Evolutionary conservation across 2,329 filamentous ascomycete genomes (phyloP), one percentile per base, ranked within the genome.

Genomic region (Microdochium nivale): DNA sequence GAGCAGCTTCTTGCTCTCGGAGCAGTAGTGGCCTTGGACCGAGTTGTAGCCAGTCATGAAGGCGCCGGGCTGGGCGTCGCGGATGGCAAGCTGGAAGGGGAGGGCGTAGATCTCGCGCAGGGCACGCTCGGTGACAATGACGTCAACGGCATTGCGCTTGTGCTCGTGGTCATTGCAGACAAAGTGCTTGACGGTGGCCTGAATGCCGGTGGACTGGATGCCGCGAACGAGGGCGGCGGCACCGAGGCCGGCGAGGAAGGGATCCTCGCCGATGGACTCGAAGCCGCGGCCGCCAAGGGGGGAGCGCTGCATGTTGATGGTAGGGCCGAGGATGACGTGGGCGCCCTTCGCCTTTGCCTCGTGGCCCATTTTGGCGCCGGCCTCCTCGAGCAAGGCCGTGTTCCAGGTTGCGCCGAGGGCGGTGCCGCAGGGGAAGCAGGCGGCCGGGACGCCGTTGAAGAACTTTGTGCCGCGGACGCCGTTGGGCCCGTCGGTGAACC

Each of bases 401-500:
- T 84, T 80, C 62, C 78, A 84, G 24, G 80, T 83, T 3, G 80
- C 71, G 25, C 76, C 80, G 5, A 84, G 69, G 1, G 71, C 76
- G 0, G 79, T 80, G 23, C 78, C 79, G 54, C 79, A 82, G 11
- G 80, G 80, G 56, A 84, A 77, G 59, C 80, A 83, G n/a, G 80
- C 80, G 1, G 80, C 77, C 24, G 72, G 73, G 30, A 75, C 68
- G 50, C 83, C 81, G 57, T 83, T 80, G 67, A 87, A 87, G 72
- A 86, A 87, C 58, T 79, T 81, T 47, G 79, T 82, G 49, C 84
- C 84, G 56, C 85, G 75, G 32, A 85, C 78, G 49, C 85, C 85
- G 63, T 87, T 87, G 35, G 86, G 86, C 0, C 85, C 84, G 58
- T 88, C 85, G 35, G 81, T 79, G 47, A 84, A 74, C 48, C 84